phyloP scores from a whole-genome alignment of 2,329 filamentous ascomycete genomes.

The Penicillium capsulatum region DNA sequence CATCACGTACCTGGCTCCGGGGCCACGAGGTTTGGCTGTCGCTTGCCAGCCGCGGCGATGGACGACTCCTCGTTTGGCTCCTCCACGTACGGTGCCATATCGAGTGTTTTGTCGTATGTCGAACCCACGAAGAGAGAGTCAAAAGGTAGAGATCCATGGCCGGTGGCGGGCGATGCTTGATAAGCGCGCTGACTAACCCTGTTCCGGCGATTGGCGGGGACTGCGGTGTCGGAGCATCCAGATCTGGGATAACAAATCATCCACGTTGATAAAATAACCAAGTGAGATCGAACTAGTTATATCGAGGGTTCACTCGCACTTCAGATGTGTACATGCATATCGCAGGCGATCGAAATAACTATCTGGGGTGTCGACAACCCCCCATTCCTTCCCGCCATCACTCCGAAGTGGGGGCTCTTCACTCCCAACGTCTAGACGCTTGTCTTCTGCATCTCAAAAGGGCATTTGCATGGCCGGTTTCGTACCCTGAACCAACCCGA shows the following conservation, averaged over 20 bases:
- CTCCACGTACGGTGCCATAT: conserved; percentile 79
- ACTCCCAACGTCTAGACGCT: too few relatives aligned
- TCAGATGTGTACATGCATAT: too few relatives aligned
- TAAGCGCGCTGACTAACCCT: conserved; percentile 33
- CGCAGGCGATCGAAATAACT: too few relatives aligned
- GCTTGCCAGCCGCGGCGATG: conserved; percentile 69
- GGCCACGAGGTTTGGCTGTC: conserved; percentile 79
- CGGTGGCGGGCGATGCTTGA: conserved; percentile 32
- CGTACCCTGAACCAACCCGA: not conserved
- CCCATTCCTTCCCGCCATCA: too few relatives aligned
- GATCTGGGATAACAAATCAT: too few relatives aligned
- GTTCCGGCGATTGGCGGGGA: conserved; percentile 25
- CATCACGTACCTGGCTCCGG: conserved; percentile 67
- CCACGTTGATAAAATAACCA: too few relatives aligned
- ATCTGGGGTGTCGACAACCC: not conserved
- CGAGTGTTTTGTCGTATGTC: not conserved
- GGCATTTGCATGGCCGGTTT: not conserved
- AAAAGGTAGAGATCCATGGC: conserved; percentile 3
- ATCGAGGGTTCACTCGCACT: too few relatives aligned
- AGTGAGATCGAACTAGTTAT: too few relatives aligned
- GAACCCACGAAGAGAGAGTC: not conserved
- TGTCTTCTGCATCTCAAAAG: too few relatives aligned
- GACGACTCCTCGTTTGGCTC: conserved; percentile 64
- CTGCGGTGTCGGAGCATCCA: conserved; percentile 5
- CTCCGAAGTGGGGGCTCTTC: too few relatives aligned